Conservation (phyloP, 768 basidiomycete genomes). For the Rhodocollybia butyracea region DNA sequence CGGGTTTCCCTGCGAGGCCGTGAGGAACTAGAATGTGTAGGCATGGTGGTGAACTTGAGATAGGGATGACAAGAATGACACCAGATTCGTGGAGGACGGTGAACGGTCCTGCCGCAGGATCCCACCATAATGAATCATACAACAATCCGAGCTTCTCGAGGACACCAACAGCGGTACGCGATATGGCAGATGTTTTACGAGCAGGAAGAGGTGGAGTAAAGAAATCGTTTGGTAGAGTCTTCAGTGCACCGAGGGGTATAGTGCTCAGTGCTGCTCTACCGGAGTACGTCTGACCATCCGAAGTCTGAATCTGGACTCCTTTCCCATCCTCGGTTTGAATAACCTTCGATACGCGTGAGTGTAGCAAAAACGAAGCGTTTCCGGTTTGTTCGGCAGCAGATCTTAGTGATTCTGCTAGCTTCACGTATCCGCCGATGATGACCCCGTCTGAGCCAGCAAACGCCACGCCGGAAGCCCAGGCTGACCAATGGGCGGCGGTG, state of each 20-base stretch:
- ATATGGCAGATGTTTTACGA: not conserved
- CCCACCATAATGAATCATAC: constrained; percentile 8
- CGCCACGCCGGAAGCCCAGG: constrained; percentile 4
- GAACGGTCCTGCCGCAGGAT: not conserved
- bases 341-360: not conserved
- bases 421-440: constrained; percentile 6
- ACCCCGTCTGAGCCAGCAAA: constrained; percentile 7
- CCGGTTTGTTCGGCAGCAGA: constrained; percentile 2
- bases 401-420: not conserved
- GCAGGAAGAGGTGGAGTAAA: constrained; percentile 7
- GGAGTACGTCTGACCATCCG: not conserved
- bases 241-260: constrained; percentile 5
- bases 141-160: constrained; percentile 3
- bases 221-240: not conserved
- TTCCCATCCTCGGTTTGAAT: not conserved
- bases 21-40: constrained; percentile 3
- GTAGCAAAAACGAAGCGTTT: not conserved
- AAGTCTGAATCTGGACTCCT: not conserved
- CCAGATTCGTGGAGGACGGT: not conserved
- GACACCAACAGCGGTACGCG: constrained; percentile 1
- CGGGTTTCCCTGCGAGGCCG: not conserved
- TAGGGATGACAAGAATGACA: not conserved
- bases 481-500: not conserved
- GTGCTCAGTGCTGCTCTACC: constrained; percentile 3
- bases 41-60: not conserved